Evolutionary conservation across 768 basidiomycete genomes (phyloP).

Genomic region (Naganishia antarctica): DNA sequence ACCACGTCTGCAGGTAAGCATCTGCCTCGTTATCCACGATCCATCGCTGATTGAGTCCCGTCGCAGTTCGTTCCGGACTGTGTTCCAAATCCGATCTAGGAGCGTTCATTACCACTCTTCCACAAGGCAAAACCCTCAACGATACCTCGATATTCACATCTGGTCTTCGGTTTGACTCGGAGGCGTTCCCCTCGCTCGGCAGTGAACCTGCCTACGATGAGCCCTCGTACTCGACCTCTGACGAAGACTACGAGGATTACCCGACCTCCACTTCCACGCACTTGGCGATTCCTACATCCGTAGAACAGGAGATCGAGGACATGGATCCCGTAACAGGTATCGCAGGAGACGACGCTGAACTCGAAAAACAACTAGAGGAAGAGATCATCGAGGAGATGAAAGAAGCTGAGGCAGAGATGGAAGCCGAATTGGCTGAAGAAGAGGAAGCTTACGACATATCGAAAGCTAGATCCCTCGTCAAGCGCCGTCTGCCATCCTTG

Average conservation of each 20-base stretch:
- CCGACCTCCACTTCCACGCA: neutral
- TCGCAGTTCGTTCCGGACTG: constrained; percentile 63
- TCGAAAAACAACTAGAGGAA: constrained; percentile 12
- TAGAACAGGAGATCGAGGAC: neutral
- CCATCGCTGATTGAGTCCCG: neutral
- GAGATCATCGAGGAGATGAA: constrained; percentile 18
- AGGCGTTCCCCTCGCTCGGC: neutral
- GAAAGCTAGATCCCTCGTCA: no score
- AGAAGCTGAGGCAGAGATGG: constrained; percentile 23
- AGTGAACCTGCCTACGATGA: neutral
- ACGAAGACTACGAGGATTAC: constrained; percentile 1
- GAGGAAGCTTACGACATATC: no score
- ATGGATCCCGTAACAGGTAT: neutral
- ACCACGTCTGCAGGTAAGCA: constrained; percentile 57
- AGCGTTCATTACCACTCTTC: constrained; percentile 78
- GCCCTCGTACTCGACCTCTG: neutral
- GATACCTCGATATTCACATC: constrained; percentile 85
- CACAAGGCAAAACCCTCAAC: constrained; percentile 59
- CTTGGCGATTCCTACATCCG: neutral
- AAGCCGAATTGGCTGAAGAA: no score
- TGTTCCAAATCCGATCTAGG: constrained; percentile 71
- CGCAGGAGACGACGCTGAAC: neutral
- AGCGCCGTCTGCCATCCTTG: no score
- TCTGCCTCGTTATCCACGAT: neutral
- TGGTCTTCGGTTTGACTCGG: constrained; percentile 58